Evolutionary conservation across 192 early-diverging fungal genomes (phyloP).

Genomic region (Rhizophagus sp.): DNA sequence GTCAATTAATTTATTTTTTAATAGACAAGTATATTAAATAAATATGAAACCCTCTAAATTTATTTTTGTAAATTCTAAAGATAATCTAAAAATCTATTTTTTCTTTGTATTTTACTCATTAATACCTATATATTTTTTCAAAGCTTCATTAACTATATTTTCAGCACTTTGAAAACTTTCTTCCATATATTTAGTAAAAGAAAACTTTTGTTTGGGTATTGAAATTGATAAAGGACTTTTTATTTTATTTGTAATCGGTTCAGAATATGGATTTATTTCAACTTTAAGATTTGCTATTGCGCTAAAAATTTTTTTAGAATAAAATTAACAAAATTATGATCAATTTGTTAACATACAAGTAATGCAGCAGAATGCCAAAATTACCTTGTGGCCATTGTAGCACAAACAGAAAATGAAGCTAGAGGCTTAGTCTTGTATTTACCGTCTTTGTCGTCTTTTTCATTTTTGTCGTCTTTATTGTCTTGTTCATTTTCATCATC

Average conservation of each 20-base stretch:
- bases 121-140: constrained; percentile 7
- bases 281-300: constrained; percentile 14
- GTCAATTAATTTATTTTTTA: no score
- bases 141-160: constrained; percentile 11
- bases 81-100: no score
- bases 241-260: no score
- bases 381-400: constrained; percentile 22
- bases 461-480: no score
- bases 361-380: background rate
- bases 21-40: no score
- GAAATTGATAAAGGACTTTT: background rate
- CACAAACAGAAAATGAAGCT: constrained; percentile 8
- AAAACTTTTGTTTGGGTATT: background rate
- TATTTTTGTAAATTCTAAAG: no score
- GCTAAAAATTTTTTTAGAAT: background rate
- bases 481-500: no score
- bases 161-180: constrained; percentile 2
- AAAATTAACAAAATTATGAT: background rate
- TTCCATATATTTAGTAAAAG: constrained; percentile 6
- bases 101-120: background rate
- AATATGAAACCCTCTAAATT: no score
- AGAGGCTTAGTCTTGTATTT: background rate
- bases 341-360: background rate
- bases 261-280: background rate
- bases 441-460: no score